Conservation (phyloP, 306 rosid species). For the Luffa acutangula region DNA sequence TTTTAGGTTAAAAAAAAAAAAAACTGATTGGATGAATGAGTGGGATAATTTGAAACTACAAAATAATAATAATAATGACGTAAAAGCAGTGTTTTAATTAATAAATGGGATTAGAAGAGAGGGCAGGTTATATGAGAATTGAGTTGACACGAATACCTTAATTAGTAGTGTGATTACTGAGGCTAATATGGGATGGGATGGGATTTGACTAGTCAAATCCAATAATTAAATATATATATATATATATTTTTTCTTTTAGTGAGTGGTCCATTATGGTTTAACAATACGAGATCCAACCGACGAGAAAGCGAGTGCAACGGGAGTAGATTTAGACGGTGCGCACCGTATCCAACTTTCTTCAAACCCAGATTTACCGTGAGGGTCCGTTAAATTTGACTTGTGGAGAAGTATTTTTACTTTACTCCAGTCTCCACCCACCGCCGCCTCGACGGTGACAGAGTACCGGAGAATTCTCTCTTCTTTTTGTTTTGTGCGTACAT, state of each 20-base stretch:
- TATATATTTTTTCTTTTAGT: neutral
- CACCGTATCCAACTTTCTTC: neutral
- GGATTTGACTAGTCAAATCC: conserved; percentile 6
- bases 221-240: neutral
- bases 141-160: neutral
- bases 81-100: neutral
- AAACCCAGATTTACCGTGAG: neutral
- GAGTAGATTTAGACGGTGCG: neutral
- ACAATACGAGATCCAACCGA: neutral
- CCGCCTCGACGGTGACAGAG: conserved; percentile 1
- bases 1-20: neutral
- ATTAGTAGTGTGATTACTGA: neutral
- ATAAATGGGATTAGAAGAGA: neutral
- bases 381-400: neutral
- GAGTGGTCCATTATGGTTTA: neutral
- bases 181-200: neutral
- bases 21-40: neutral
- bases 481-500: neutral
- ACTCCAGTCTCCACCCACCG: neutral
- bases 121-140: neutral
- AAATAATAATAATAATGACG: neutral
- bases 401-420: neutral
- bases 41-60: neutral
- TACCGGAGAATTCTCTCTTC: conserved; percentile 4
- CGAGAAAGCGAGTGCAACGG: neutral